These are phyloP conservation scores for Wickerhamiella azymoides DNA, from an alignment of 805 yeast species.

Conservation along the genomic window DNA sequence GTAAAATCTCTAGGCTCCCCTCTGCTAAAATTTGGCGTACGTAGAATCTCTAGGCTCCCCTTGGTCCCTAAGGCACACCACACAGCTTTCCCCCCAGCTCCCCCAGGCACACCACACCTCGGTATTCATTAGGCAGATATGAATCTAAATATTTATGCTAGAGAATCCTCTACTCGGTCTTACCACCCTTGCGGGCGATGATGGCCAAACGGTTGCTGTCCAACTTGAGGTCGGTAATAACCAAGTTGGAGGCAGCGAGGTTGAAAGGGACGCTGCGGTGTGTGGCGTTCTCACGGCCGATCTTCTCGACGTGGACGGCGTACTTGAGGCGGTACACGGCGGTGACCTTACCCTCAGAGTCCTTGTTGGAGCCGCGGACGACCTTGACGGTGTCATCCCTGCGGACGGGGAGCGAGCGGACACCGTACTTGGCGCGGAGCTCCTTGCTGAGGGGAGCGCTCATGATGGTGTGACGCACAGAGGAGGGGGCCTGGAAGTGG, in stretches of 20 bases:
- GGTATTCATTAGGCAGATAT: neutral
- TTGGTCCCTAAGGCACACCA: too few species aligned
- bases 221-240: slow-evolving; percentile 94
- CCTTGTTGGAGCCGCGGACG: slow-evolving; percentile 98
- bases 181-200: slow-evolving; percentile 96
- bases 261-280: slow-evolving; percentile 96
- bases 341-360: slow-evolving; percentile 96
- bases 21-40: too few species aligned
- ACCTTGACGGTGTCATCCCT: slow-evolving; percentile 91
- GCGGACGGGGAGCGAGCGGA: slow-evolving; percentile 94
- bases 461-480: slow-evolving; percentile 84
- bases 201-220: slow-evolving; percentile 98
- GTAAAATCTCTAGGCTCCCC: too few species aligned
- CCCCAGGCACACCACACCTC: too few species aligned
- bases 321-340: slow-evolving; percentile 98
- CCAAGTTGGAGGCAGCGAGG: slow-evolving; percentile 98
- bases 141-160: neutral
- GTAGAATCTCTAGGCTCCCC: too few species aligned
- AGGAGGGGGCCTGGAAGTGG: slow-evolving; percentile 95
- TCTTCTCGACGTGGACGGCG: slow-evolving; percentile 92
- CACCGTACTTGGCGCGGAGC: slow-evolving; percentile 92
- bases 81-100: too few species aligned
- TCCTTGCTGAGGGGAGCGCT: slow-evolving; percentile 99
- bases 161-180: slow-evolving; percentile 52
- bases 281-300: slow-evolving; percentile 93